Evolutionary conservation across 495 filamentous ascomycete species (phyloP).

Genomic region (Platismatia glauca): DNA sequence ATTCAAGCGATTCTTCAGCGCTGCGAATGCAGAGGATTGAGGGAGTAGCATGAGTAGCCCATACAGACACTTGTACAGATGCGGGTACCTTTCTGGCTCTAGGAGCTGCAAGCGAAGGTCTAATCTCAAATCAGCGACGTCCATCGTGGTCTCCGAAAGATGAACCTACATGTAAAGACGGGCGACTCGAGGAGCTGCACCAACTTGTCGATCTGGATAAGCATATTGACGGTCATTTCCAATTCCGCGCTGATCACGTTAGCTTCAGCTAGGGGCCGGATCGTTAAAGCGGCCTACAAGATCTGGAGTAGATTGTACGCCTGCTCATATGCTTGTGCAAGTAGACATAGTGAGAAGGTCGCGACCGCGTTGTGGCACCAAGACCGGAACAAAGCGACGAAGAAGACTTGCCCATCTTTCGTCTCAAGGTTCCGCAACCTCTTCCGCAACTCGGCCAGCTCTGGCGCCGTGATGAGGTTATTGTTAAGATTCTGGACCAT

Average conservation of each 20-base stretch:
- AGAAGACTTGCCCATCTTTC: conserved; percentile 90
- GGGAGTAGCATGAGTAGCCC: conserved; percentile 96
- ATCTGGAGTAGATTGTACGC: conserved; percentile 95
- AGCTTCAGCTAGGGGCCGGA: conserved; percentile 26
- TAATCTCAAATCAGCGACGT: conserved; percentile 28
- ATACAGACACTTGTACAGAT: conserved; percentile 97
- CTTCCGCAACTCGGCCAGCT: conserved; percentile 84
- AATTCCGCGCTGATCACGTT: conserved; percentile 68
- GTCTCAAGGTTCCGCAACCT: conserved; percentile 83
- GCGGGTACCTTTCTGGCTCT: conserved; percentile 93
- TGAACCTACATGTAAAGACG: conserved; percentile 78
- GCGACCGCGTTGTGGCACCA: conserved; percentile 99
- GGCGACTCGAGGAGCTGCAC: conserved; percentile 96
- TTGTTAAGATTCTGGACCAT: conserved; percentile 99
- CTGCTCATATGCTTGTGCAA: conserved; percentile 97
- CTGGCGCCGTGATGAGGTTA: conserved; percentile 94
- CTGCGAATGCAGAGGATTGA: conserved; percentile 93
- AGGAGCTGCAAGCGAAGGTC: conserved; percentile 93
- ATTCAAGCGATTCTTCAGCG: conserved; percentile 92
- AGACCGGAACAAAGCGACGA: conserved; percentile 84
- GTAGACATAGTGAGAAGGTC: conserved; percentile 88
- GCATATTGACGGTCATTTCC: conserved; percentile 97
- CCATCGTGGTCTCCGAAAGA: not conserved
- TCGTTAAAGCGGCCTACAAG: conserved; percentile 53
- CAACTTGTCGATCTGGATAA: conserved; percentile 98